Percentiles rank a stretch among this genome's conserved stretches.
Evolutionary conservation across 257 asterid genomes (phyloP).

Genomic region (Pogostemon cablin): DNA sequence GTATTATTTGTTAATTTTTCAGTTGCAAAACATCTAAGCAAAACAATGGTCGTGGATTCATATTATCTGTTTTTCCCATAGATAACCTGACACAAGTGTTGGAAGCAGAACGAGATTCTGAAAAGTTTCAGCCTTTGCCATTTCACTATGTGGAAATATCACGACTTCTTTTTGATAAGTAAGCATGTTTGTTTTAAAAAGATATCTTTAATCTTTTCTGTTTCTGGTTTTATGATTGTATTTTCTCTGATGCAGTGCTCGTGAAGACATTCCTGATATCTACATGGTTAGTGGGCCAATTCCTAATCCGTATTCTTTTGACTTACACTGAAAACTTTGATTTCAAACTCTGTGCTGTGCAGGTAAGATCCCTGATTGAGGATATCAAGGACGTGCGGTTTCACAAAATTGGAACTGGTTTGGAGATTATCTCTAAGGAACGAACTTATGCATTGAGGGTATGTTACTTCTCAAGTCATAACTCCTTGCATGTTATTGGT

Average conservation of each 20-base stretch:
- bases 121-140: constrained; percentile 86
- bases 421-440: constrained; percentile 78
- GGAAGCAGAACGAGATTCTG: constrained; percentile 91
- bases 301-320: neutral
- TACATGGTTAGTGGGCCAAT: constrained; percentile 70
- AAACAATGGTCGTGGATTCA: constrained; percentile 8
- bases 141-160: constrained; percentile 96
- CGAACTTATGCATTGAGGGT: constrained; percentile 77
- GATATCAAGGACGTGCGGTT: constrained; percentile 94
- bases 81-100: constrained; percentile 77
- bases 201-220: constrained; percentile 8
- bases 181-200: constrained; percentile 37
- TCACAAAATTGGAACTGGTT: constrained; percentile 88
- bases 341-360: neutral
- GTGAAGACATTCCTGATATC: constrained; percentile 77
- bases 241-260: constrained; percentile 63
- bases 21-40: constrained; percentile 11
- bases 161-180: constrained; percentile 92
- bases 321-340: constrained; percentile 28
- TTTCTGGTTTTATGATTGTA: constrained; percentile 30
- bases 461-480: constrained; percentile 35
- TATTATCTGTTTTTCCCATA: constrained; percentile 37
- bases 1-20: constrained; percentile 17
- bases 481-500: constrained; percentile 21
- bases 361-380: constrained; percentile 93